Base-by-base conservation (phyloP, 108 stramenopile species). In the Nitzschia inconspicua region DNA sequence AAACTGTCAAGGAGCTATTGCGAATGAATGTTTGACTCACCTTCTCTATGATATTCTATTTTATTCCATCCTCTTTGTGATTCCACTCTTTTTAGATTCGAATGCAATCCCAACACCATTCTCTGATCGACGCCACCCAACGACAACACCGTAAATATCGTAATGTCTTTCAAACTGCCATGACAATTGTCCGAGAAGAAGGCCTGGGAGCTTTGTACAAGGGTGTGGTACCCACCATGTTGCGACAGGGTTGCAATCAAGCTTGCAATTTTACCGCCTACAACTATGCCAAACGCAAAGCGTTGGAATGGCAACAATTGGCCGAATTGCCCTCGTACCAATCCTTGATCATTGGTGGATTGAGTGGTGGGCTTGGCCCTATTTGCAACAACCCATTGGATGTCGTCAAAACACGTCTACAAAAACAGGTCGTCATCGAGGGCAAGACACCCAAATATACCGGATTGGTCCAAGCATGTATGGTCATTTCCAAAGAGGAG, bases 211-310 rank as follows among this genome's bases (percentile, higher is more conserved):
- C 96, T 39, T 74, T 95, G 43, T 95, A 95, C 76, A 96, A 97
- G 70, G 91, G 91, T 24, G 75, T 93, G 2, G 85, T 96, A 5
- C 98, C 98, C 30, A 98, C 98, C 30, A 94, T 96, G 86, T 53
- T 97, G 46, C 82, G 98, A 32, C 98, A 98, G 75, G 98, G 98
- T 7, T 94, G 92, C 79, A 98, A 98, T 75, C 98, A 98, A 70
- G 98, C 96, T 3, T 95, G 97, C 49, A 98, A 98, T 67, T 98
- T 98, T 66, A 96, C 96, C 3, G 84, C 61, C 11, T 97, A 96
- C 74, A 91, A 91, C 52, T 64, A 65, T 30, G 73, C 91, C 67
- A 96, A 97, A 73, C 61, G 79, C 22, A 25, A 63, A 35, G 67
- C 66, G 47, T 40, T 79, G 68, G 35, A 61, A 36, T 44, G 58